Base-by-base conservation (phyloP, 2,329 filamentous ascomycete species). In the Fusarium lateritium region DNA sequence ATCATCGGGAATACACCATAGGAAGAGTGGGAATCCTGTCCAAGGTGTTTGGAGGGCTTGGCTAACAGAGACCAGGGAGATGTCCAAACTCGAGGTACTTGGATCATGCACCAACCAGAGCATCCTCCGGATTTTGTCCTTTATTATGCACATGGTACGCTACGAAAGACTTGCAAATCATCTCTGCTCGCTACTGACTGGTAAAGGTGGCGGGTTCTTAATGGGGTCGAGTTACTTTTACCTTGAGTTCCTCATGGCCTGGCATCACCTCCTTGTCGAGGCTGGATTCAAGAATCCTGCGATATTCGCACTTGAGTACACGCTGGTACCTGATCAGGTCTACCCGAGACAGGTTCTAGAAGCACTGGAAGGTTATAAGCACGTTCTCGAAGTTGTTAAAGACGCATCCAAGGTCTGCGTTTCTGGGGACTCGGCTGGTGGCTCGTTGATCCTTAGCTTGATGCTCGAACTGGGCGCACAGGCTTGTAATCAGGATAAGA, bases 171-270 rank as follows among this genome's bases (percentile, higher is more conserved):
- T 33, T 39, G 9, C 15, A 13, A 4, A 17, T 38, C 11, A 31
- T 44, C 24, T 33, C 38, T 33, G 21, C 42, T 36, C 45, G 17
- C 62, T 22, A 22, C 71, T 66, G 45, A 57, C 26, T 43, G 9
- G 51, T 53, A 36, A 40, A 92, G 89, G 92, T 17, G 94, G 94
- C 22, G 94, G 94, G 1, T 96, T 97, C 77, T 88, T 89, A 8
- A 92, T 97, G 90, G 94, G 93, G 5, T 94, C 92, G 14, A 84
- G 86, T 19, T 92, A 92, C 80, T 97, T 97, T 78, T 97, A 97
- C 77, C 86, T 94, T 36, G 94, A 97, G 74, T 96, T 95, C 70
- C 83, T 97, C 4, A 82, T 95, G 55, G 87, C 89, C 10, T 94
- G 91, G 90, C 81, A 92, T 14, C 83, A 85, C 43, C 80, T 94